These are phyloP conservation scores for Penicillium occitanis DNA, from an alignment of 2,329 filamentous ascomycete genomes.

Conservation along the genomic window DNA sequence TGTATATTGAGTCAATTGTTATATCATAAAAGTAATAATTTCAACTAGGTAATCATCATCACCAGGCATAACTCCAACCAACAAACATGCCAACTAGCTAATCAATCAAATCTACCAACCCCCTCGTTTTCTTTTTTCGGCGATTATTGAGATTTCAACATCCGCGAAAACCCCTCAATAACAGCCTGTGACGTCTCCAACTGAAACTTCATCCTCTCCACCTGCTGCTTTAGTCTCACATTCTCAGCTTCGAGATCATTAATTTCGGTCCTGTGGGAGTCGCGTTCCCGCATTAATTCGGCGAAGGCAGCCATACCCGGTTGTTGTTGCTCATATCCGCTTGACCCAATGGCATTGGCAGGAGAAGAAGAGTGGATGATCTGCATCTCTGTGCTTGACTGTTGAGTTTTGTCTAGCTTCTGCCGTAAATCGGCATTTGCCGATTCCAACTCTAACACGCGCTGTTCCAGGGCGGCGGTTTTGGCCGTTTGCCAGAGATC, in stretches of 20 bases:
- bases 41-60: background rate
- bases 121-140: too few species aligned
- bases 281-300: background rate
- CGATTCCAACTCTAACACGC: slow-evolving; percentile 42
- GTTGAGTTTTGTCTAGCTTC: background rate
- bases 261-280: background rate
- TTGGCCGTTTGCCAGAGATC: slow-evolving; percentile 46
- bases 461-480: slow-evolving; percentile 44
- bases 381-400: background rate
- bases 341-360: background rate
- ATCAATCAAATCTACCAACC: background rate
- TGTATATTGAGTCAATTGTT: background rate
- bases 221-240: background rate
- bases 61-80: background rate
- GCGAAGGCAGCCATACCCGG: background rate
- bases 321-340: background rate
- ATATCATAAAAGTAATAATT: background rate
- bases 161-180: slow-evolving; percentile 1
- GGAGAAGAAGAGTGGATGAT: background rate
- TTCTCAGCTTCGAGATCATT: background rate
- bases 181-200: slow-evolving; percentile 2
- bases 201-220: slow-evolving; percentile 7
- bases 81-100: background rate
- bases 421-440: slow-evolving; percentile 17
- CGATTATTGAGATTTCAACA: background rate